Evolutionary conservation across 495 filamentous ascomycete species (phyloP).

Genomic region (Trichoderma gamsii): DNA sequence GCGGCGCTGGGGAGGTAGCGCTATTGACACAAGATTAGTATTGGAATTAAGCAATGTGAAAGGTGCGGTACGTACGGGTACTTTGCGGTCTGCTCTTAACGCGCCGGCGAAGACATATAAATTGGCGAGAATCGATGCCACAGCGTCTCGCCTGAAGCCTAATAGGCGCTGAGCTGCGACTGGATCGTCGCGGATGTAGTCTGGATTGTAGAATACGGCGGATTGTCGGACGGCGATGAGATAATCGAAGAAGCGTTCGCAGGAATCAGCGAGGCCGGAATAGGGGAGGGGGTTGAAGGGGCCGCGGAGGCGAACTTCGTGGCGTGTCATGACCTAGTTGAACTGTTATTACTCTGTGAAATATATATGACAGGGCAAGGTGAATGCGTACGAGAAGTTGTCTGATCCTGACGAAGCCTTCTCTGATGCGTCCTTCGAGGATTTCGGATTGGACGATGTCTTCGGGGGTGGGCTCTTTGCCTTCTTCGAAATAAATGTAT

Average conservation of each 20-base stretch:
- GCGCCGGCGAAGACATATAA: slow-evolving; percentile 52
- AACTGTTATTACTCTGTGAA: background rate
- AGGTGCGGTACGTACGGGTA: slow-evolving; percentile 31
- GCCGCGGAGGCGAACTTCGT: slow-evolving; percentile 52
- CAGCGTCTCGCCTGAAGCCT: slow-evolving; percentile 46
- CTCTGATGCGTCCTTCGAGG: slow-evolving; percentile 50
- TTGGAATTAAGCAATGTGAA: background rate
- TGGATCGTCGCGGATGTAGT: slow-evolving; percentile 36
- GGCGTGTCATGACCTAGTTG: slow-evolving; percentile 42
- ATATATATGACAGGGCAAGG: background rate
- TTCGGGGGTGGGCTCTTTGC: slow-evolving; percentile 41
- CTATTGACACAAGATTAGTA: slow-evolving; percentile 14
- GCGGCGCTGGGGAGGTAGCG: slow-evolving; percentile 50
- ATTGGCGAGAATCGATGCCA: slow-evolving; percentile 52
- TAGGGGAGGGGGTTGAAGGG: slow-evolving; percentile 53
- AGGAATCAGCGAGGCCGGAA: slow-evolving; percentile 46
- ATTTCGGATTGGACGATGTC: slow-evolving; percentile 51
- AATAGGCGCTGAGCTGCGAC: slow-evolving; percentile 40
- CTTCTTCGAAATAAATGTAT: slow-evolving; percentile 52
- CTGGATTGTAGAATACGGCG: slow-evolving; percentile 51
- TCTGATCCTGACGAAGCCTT: slow-evolving; percentile 53
- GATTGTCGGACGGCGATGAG: slow-evolving; percentile 52
- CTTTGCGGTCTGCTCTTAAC: slow-evolving; percentile 41
- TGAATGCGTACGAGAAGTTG: slow-evolving; percentile 41
- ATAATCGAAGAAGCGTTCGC: slow-evolving; percentile 53